phyloP scores from a whole-genome alignment of 345 rosid species.

The Hypericum androsaemum region DNA sequence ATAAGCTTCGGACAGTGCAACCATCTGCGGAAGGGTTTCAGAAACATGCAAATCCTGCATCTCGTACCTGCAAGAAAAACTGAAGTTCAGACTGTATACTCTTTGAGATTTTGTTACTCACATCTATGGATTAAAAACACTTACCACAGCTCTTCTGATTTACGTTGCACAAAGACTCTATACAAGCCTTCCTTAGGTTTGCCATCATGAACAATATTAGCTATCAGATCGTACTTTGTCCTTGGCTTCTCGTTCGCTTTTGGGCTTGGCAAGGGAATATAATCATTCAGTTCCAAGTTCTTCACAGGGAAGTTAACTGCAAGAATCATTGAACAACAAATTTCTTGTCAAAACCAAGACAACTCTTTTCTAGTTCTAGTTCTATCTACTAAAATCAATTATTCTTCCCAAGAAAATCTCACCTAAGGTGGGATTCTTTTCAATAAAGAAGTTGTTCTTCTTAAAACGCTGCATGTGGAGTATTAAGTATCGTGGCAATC shows the following conservation, averaged over 20 bases:
- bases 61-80: conserved; percentile 62
- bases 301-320: conserved; percentile 97
- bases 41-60: conserved; percentile 98
- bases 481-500: conserved; percentile 67
- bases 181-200: conserved; percentile 89
- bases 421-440: conserved; percentile 95
- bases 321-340: conserved; percentile 6
- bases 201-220: conserved; percentile 93
- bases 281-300: conserved; percentile 81
- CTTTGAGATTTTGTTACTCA: not conserved
- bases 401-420: conserved; percentile 11
- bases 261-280: conserved; percentile 72
- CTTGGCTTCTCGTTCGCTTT: conserved; percentile 48
- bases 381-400: too few relatives aligned
- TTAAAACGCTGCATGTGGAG: conserved; percentile 94
- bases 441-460: conserved; percentile 84
- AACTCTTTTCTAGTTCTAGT: not conserved
- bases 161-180: conserved; percentile 94
- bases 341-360: not conserved
- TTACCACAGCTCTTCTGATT: conserved; percentile 90
- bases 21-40: conserved; percentile 97
- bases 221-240: conserved; percentile 83
- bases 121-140: not conserved
- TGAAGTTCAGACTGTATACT: not conserved
- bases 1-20: conserved; percentile 87